Evolutionary conservation across 106 monocot species (phyloP).

Genomic region (Dactylorhiza incarnata): DNA sequence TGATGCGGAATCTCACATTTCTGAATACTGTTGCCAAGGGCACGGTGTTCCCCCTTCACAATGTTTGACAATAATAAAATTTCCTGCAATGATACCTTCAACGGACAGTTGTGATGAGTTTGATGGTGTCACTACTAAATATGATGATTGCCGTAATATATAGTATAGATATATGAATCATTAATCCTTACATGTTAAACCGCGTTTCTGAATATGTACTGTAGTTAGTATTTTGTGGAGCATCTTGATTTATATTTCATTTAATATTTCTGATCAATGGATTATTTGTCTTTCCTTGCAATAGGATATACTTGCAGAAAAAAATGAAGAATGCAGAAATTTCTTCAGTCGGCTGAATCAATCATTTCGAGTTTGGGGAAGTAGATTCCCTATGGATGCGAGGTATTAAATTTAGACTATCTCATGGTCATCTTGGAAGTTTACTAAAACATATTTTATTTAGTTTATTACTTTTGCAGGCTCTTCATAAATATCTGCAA

Average conservation of each 20-base stretch:
- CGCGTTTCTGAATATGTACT: neutral
- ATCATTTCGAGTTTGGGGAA: conserved; percentile 62
- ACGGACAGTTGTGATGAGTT: no score
- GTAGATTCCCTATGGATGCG: conserved; percentile 55
- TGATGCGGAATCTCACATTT: neutral
- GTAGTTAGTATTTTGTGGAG: neutral
- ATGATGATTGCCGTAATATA: no score
- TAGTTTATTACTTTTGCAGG: neutral
- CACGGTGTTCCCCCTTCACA: no score
- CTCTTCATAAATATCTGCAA: neutral
- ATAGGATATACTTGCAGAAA: conserved; percentile 69
- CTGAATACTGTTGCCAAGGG: neutral
- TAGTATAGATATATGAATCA: neutral
- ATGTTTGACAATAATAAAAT: no score
- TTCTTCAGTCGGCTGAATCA: conserved; percentile 64
- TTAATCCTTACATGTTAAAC: neutral
- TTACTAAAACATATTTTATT: neutral
- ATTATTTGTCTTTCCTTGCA: neutral
- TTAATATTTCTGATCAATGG: neutral
- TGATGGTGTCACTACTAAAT: no score
- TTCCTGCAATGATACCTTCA: no score
- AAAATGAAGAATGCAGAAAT: conserved; percentile 42
- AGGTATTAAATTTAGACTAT: conserved; percentile 35
- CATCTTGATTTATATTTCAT: neutral
- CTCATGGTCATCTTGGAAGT: neutral